Conservation (phyloP, 768 basidiomycete genomes). For the Lactarius vividus region DNA sequence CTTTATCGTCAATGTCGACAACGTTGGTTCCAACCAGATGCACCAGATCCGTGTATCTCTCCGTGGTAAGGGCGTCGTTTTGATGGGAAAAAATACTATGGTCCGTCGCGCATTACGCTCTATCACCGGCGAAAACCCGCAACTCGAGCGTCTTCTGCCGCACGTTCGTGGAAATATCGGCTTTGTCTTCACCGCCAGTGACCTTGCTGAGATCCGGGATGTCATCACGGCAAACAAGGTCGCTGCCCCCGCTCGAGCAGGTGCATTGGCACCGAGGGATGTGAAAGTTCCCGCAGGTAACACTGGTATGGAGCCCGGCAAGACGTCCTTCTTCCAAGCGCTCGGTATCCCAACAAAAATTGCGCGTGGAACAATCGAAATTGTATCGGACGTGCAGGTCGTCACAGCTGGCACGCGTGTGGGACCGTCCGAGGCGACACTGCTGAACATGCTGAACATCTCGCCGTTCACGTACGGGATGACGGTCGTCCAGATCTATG, state of each 20-base stretch:
- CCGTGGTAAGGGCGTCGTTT: slow-evolving; percentile 92
- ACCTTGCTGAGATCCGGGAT: slow-evolving; percentile 94
- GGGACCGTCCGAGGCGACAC: slow-evolving; percentile 94
- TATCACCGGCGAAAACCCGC: slow-evolving; percentile 85
- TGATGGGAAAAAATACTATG: slow-evolving; percentile 99
- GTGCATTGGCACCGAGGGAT: slow-evolving; percentile 91
- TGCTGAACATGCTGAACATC: slow-evolving; percentile 99
- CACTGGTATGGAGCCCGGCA: slow-evolving; percentile 99
- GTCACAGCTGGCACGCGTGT: slow-evolving; percentile 90
- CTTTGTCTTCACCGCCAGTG: slow-evolving; percentile 92
- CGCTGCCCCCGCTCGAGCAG: slow-evolving; percentile 97
- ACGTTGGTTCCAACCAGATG: slow-evolving; percentile 99
- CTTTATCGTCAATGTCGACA: slow-evolving; percentile 99
- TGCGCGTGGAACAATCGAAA: slow-evolving; percentile 99
- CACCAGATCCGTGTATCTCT: slow-evolving; percentile 95
- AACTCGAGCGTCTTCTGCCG: slow-evolving; percentile 95
- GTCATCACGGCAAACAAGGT: slow-evolving; percentile 96
- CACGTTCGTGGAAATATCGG: slow-evolving; percentile 97
- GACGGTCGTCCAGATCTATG: slow-evolving; percentile 96
- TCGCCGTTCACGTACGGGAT: slow-evolving; percentile 99
- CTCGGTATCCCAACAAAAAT: slow-evolving; percentile 99
- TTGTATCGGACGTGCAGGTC: slow-evolving; percentile 95
- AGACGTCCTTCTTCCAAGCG: slow-evolving; percentile 99
- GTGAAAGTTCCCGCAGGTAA: slow-evolving; percentile 92
- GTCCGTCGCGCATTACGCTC: slow-evolving; percentile 95